A percentile compares a stretch with the other conserved stretches of the same genome.
Conservation (phyloP, 345 rosid species). For the Turritis glabra region DNA sequence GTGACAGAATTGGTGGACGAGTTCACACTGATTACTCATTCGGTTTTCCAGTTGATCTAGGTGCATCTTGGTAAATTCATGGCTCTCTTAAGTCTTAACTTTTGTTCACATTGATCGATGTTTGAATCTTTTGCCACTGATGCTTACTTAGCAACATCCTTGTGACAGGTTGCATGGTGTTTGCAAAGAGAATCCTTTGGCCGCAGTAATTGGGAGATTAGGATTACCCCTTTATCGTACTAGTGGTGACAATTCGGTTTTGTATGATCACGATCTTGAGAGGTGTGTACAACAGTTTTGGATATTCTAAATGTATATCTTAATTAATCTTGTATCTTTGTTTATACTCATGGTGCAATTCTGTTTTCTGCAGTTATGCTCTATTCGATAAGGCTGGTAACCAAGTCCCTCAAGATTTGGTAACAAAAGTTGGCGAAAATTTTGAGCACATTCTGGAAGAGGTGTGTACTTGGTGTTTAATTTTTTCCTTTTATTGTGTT, state of each 20-base stretch:
- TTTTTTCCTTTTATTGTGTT: neutral
- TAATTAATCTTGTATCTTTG: neutral
- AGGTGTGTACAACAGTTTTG: slow-evolving; percentile 49
- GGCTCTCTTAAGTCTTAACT: neutral
- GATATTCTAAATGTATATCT: neutral
- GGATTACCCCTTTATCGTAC: slow-evolving; percentile 93
- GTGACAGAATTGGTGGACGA: slow-evolving; percentile 87
- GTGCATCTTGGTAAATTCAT: slow-evolving; percentile 80
- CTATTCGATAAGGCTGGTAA: slow-evolving; percentile 86
- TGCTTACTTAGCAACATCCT: slow-evolving; percentile 3
- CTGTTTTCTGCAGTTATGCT: slow-evolving; percentile 59
- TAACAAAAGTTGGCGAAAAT: slow-evolving; percentile 70
- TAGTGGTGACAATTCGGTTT: slow-evolving; percentile 92
- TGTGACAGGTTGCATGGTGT: slow-evolving; percentile 92
- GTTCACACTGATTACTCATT: slow-evolving; percentile 82
- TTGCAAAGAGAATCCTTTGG: slow-evolving; percentile 92
- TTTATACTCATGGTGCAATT: slow-evolving; percentile 10
- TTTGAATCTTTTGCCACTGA: neutral
- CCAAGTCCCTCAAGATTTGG: slow-evolving; percentile 83
- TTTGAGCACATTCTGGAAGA: slow-evolving; percentile 82
- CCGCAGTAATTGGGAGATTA: slow-evolving; percentile 81
- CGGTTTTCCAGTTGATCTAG: slow-evolving; percentile 93
- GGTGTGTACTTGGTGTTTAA: slow-evolving; percentile 44
- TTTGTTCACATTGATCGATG: neutral
- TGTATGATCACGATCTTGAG: slow-evolving; percentile 97